phyloP scores from a whole-genome alignment of 805 yeast genomes.

The Clavispora asparagi region DNA sequence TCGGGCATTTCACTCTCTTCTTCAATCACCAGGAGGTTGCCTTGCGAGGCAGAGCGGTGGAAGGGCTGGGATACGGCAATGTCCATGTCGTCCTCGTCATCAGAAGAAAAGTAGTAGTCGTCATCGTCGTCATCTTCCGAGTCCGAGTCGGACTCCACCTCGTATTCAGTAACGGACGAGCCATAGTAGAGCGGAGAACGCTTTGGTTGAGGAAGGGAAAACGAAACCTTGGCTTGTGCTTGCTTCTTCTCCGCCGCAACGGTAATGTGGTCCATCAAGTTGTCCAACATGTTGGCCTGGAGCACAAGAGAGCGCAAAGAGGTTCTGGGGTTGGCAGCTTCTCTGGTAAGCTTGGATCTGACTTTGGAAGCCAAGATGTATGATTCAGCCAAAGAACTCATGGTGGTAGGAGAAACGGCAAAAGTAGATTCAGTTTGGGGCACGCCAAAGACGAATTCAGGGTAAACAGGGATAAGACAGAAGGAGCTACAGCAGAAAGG shows the following conservation, averaged over 20 bases:
- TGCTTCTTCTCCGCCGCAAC: conserved; percentile 22
- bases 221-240: conserved; percentile 4
- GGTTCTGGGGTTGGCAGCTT: conserved; percentile 55
- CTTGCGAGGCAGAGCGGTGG: conserved; percentile 1
- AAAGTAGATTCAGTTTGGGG: not conserved
- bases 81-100: conserved; percentile 10
- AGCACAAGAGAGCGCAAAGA: conserved; percentile 54
- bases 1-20: conserved; percentile 14
- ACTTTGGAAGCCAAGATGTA: conserved; percentile 62
- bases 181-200: conserved; percentile 7
- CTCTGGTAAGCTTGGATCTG: conserved; percentile 55
- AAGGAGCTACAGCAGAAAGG: not conserved
- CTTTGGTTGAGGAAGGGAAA: conserved; percentile 14
- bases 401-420: not conserved
- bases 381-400: conserved; percentile 42
- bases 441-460: not conserved
- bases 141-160: conserved; percentile 28
- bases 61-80: not conserved
- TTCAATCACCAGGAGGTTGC: conserved; percentile 10
- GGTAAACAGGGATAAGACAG: not conserved
- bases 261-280: conserved; percentile 49
- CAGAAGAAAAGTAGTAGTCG: conserved; percentile 23
- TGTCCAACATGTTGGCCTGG: conserved; percentile 69
- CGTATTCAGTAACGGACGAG: conserved; percentile 35
- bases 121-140: conserved; percentile 22